Conservation (phyloP, 192 early-diverging fungal species). For the Chytriomyces confervae region DNA sequence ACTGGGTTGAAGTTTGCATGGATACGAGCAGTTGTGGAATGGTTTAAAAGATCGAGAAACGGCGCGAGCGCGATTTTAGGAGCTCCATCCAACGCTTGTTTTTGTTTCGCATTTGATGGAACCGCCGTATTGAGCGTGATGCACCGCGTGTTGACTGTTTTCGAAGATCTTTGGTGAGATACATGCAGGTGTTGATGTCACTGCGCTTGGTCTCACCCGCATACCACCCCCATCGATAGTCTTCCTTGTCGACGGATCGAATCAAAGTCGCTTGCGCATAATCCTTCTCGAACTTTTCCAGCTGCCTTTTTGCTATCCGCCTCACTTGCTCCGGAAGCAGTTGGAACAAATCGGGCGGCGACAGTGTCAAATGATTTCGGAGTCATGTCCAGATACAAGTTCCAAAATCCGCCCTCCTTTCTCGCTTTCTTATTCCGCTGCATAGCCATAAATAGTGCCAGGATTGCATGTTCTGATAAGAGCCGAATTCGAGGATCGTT, state of each 20-base stretch:
- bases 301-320: not conserved
- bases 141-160: constrained; percentile 46
- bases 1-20: constrained; percentile 20
- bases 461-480: not conserved
- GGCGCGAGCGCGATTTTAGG: constrained; percentile 45
- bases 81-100: no score
- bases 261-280: not conserved
- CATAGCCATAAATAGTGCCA: constrained; percentile 10
- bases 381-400: not conserved
- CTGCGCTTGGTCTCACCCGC: not conserved
- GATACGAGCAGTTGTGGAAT: constrained; percentile 30
- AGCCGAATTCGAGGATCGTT: not conserved
- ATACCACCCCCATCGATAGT: not conserved
- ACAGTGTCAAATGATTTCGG: not conserved
- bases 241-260: not conserved
- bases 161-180: not conserved
- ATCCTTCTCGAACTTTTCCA: not conserved
- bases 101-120: not conserved
- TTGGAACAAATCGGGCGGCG: not conserved
- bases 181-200: no score
- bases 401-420: not conserved
- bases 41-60: constrained; percentile 48
- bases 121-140: constrained; percentile 39
- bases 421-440: not conserved
- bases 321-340: not conserved